A percentile compares a stretch with the other conserved stretches of the same genome.
Conservation (phyloP, 2,329 filamentous ascomycete species). For the Aspergillus brasiliensis region DNA sequence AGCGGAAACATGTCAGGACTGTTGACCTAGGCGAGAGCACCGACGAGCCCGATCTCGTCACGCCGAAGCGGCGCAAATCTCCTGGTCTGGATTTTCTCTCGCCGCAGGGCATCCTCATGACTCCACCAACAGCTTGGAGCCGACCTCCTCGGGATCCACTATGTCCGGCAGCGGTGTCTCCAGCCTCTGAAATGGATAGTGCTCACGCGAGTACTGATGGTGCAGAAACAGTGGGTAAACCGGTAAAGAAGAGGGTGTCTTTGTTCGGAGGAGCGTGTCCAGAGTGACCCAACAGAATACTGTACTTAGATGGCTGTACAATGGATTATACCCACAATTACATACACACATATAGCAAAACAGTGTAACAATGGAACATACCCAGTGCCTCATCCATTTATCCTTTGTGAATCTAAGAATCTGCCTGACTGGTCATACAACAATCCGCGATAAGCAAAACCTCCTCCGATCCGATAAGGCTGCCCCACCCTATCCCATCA, state of each 20-base stretch:
- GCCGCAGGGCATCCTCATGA: conserved; percentile 25
- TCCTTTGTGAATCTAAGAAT: too few species aligned
- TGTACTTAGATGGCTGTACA: background rate
- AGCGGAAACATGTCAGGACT: conserved; percentile 15
- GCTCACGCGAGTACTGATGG: background rate
- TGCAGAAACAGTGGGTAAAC: background rate
- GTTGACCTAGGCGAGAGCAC: background rate
- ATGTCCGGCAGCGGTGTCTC: background rate
- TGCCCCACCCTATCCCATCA: background rate
- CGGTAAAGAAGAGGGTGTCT: conserved; percentile 12
- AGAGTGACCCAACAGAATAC: background rate
- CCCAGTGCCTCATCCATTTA: too few species aligned
- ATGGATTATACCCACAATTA: background rate
- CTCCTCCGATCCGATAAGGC: background rate
- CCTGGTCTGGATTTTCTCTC: conserved; percentile 14
- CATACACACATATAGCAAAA: background rate
- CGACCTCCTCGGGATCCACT: conserved; percentile 6
- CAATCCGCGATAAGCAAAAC: background rate
- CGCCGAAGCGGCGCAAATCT: conserved; percentile 19
- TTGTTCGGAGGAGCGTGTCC: background rate
- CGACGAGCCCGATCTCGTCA: conserved; percentile 13
- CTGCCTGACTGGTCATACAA: too few species aligned
- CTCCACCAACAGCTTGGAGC: conserved; percentile 5
- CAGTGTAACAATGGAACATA: background rate
- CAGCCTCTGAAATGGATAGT: background rate